A percentile compares a stretch with the other conserved stretches of the same genome.
Evolutionary conservation across 2,329 filamentous ascomycete genomes (phyloP).

Genomic region (Hypoxylon sp.): DNA sequence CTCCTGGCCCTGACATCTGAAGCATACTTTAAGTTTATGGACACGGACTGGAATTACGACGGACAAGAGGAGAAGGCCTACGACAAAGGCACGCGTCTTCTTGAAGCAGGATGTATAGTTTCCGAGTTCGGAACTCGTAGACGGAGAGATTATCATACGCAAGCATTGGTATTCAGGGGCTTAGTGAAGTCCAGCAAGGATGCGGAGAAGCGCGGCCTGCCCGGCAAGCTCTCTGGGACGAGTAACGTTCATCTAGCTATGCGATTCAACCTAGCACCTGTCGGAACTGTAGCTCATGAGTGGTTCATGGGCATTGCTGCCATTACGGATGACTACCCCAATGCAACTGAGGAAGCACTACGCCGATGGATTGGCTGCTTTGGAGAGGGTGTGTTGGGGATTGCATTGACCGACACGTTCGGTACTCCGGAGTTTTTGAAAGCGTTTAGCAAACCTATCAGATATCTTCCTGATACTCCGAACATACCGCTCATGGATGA

Average conservation of each 20-base stretch:
- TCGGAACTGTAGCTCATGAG: slow-evolving; percentile 94
- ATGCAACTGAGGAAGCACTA: slow-evolving; percentile 86
- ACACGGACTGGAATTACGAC: slow-evolving; percentile 90
- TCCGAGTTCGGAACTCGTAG: slow-evolving; percentile 95
- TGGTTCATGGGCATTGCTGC: slow-evolving; percentile 99
- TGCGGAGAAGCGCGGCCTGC: slow-evolving; percentile 72
- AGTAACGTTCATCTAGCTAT: slow-evolving; percentile 98
- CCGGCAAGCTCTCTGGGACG: slow-evolving; percentile 85
- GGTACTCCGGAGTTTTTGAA: slow-evolving; percentile 90
- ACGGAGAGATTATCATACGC: slow-evolving; percentile 93
- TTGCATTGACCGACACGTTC: slow-evolving; percentile 96
- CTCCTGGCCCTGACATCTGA: slow-evolving; percentile 92
- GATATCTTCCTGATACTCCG: slow-evolving; percentile 60
- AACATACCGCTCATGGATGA: slow-evolving; percentile 57
- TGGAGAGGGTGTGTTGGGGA: slow-evolving; percentile 84
- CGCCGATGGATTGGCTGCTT: slow-evolving; percentile 93
- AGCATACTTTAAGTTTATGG: slow-evolving; percentile 97
- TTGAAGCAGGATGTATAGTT: slow-evolving; percentile 87
- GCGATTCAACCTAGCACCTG: slow-evolving; percentile 86
- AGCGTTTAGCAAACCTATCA: slow-evolving; percentile 79
- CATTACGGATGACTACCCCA: slow-evolving; percentile 86
- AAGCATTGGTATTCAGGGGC: slow-evolving; percentile 90
- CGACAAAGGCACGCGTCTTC: slow-evolving; percentile 81
- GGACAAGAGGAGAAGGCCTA: slow-evolving; percentile 89
- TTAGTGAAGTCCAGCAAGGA: slow-evolving; percentile 84